Conservation (phyloP, 441 rosid species). For the Adansonia gregorii region DNA sequence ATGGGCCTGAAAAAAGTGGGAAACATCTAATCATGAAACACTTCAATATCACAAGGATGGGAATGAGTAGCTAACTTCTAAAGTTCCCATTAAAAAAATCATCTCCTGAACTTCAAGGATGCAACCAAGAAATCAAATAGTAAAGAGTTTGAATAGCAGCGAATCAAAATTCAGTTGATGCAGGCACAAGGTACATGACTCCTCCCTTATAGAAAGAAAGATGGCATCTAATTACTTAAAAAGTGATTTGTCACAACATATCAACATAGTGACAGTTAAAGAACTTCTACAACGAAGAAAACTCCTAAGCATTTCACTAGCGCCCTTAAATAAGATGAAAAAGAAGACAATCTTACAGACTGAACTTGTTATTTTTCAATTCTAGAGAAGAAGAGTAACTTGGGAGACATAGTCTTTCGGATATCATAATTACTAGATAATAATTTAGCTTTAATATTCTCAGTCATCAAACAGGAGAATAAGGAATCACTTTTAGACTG, state of each 20-base stretch:
- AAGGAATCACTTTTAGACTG: not conserved
- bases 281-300: not conserved
- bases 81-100: not conserved
- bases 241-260: not conserved
- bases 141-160: not conserved
- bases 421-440: not conserved
- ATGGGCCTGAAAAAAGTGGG: conserved; percentile 56
- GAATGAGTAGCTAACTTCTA: not conserved
- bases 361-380: not conserved
- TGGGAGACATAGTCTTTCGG: not conserved
- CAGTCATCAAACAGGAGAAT: not conserved
- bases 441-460: not conserved
- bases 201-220: not conserved
- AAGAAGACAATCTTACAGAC: not conserved
- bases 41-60: not conserved
- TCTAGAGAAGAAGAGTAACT: conserved; percentile 4
- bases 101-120: not conserved
- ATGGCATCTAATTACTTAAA: not conserved
- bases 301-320: not conserved
- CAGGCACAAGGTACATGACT: not conserved
- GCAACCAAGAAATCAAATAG: conserved; percentile 12
- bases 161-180: not conserved
- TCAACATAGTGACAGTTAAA: not conserved
- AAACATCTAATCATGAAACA: conserved; percentile 6
- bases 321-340: not conserved